A percentile compares a stretch with the other conserved stretches of the same genome.
Evolutionary conservation across 306 rosid genomes (phyloP).

Genomic region (Quillaja saponaria): DNA sequence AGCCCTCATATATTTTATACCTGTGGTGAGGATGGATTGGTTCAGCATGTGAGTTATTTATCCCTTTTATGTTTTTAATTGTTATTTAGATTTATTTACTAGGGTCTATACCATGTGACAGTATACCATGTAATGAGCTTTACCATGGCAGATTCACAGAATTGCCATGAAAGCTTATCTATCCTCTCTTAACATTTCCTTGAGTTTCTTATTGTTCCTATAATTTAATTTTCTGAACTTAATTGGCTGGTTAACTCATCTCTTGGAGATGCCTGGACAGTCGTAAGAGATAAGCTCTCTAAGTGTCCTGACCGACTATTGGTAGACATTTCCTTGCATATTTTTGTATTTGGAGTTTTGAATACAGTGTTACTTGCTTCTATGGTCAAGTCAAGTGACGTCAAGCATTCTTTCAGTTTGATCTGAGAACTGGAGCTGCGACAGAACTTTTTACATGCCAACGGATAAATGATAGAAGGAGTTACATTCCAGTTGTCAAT

Average conservation of each 20-base stretch:
- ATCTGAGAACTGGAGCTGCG: constrained; percentile 70
- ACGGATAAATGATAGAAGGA: constrained; percentile 50
- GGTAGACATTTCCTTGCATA: neutral
- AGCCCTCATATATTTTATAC: constrained; percentile 87
- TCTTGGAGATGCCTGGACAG: constrained; percentile 12
- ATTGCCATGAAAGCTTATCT: neutral
- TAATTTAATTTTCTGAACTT: neutral
- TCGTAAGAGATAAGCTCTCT: neutral
- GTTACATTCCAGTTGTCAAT: constrained; percentile 44
- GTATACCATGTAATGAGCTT: neutral
- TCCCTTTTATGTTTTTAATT: constrained; percentile 21
- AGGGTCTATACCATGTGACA: neutral
- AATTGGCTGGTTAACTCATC: constrained; percentile 7
- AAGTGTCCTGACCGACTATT: constrained; percentile 1
- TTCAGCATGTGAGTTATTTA: constrained; percentile 79
- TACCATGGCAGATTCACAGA: neutral
- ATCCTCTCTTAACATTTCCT: neutral
- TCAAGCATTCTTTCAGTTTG: constrained; percentile 63
- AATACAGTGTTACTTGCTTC: neutral
- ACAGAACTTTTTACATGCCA: constrained; percentile 80
- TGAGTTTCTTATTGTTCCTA: neutral
- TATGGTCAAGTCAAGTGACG: constrained; percentile 34
- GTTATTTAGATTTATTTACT: constrained; percentile 2
- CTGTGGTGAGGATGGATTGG: constrained; percentile 96
- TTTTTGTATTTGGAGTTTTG: neutral